Conservation (phyloP, 306 rosid genomes). For the Medicago arabica region DNA sequence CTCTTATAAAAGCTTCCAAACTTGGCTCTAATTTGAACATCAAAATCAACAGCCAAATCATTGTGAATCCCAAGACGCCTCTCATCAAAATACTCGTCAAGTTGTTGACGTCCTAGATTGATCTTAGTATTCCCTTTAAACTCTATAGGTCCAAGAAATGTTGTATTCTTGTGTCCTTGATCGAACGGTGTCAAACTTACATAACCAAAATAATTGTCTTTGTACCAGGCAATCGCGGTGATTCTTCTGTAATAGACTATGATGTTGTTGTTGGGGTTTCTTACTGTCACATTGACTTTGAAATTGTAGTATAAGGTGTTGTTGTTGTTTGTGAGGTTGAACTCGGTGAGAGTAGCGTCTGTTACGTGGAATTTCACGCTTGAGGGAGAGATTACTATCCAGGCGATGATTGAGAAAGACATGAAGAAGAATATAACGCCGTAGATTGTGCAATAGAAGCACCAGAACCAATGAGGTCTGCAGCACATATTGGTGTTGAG, state of each 20-base stretch:
- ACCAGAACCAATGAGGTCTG: neutral
- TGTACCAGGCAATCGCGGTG: conserved; percentile 42
- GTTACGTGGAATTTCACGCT: conserved; percentile 43
- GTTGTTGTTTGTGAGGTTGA: conserved; percentile 45
- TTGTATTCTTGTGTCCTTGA: conserved; percentile 52
- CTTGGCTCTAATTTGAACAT: conserved; percentile 33
- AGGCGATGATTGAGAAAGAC: neutral
- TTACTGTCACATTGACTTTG: conserved; percentile 39
- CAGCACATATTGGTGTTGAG: conserved; percentile 14
- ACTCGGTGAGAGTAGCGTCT: conserved; percentile 40
- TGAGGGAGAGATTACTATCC: conserved; percentile 27
- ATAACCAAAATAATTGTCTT: conserved; percentile 13
- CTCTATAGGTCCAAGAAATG: conserved; percentile 19
- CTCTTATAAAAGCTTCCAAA: conserved; percentile 13
- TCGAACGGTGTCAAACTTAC: conserved; percentile 44
- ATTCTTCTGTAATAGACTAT: conserved; percentile 40
- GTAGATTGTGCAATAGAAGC: conserved; percentile 26
- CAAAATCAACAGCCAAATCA: conserved; percentile 48
- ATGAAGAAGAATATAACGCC: neutral
- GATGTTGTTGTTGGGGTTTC: conserved; percentile 47
- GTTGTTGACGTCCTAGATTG: conserved; percentile 11
- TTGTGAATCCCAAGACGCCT: conserved; percentile 32
- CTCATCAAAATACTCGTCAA: conserved; percentile 44
- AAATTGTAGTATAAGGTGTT: conserved; percentile 40
- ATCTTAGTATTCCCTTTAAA: conserved; percentile 39